phyloP scores from a whole-genome alignment of 371 early-diverging fungal genomes.

The Rhizomucor miehei region DNA sequence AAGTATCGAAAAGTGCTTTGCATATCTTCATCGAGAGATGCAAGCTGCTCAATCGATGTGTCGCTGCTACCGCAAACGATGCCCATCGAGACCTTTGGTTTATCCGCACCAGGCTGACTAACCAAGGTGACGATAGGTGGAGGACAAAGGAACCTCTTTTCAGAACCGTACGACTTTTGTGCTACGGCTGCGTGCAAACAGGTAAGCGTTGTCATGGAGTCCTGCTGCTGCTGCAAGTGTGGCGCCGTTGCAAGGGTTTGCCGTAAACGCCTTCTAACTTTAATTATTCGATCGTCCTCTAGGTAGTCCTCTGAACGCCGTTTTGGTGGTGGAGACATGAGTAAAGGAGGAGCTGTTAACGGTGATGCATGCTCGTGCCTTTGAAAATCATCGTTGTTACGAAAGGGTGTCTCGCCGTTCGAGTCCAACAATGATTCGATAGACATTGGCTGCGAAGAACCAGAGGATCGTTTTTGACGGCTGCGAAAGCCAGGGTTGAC shows the following conservation, averaged over 20 bases:
- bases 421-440: slow-evolving; percentile 38
- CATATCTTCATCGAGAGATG: slow-evolving; percentile 50
- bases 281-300: slow-evolving; percentile 5
- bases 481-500: too few species aligned
- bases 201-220: slow-evolving; percentile 41
- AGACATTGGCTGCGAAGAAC: slow-evolving; percentile 30
- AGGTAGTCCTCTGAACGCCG: slow-evolving; percentile 4
- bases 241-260: slow-evolving; percentile 1
- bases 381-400: neutral
- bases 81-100: slow-evolving; percentile 61
- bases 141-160: slow-evolving; percentile 83
- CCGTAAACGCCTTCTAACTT: slow-evolving; percentile 6
- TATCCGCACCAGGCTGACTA: slow-evolving; percentile 20
- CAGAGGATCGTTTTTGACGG: neutral
- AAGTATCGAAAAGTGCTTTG: slow-evolving; percentile 60
- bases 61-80: slow-evolving; percentile 57
- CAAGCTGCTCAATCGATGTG: slow-evolving; percentile 49
- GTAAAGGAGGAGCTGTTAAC: neutral
- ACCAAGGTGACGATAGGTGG: slow-evolving; percentile 66
- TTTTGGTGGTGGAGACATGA: neutral
- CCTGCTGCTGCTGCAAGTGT: neutral
- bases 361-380: neutral
- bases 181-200: slow-evolving; percentile 71
- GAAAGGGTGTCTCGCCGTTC: slow-evolving; percentile 14
- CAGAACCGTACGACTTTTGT: slow-evolving; percentile 88